phyloP scores from a whole-genome alignment of 352 stramenopile species.

The Thalassiosira gravida region DNA sequence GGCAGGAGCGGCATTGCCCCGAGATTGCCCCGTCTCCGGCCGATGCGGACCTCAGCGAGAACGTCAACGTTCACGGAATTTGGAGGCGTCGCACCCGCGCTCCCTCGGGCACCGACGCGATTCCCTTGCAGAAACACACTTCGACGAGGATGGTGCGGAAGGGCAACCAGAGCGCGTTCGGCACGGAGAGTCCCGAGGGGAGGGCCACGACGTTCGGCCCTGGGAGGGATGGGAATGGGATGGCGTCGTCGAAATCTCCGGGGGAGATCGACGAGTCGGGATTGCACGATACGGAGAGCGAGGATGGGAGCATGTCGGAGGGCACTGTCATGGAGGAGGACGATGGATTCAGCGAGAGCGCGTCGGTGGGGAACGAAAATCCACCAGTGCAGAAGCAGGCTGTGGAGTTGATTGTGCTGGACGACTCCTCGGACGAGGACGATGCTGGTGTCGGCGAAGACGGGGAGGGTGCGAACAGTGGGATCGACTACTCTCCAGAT shows the following conservation, averaged over 20 bases:
- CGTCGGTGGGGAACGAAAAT: background rate
- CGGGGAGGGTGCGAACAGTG: no score
- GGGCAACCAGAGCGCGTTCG: background rate
- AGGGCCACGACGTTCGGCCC: no score
- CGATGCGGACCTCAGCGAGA: background rate
- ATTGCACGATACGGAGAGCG: background rate
- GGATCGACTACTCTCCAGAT: no score
- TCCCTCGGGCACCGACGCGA: slow-evolving; percentile 1
- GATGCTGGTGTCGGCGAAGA: no score
- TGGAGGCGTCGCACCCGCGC: background rate
- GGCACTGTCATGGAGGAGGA: background rate
- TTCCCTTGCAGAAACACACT: slow-evolving; percentile 16
- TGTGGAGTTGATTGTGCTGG: background rate
- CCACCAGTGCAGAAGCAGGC: background rate
- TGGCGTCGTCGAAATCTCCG: no score
- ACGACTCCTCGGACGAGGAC: background rate
- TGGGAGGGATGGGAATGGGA: no score
- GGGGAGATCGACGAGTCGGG: background rate
- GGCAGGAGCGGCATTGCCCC: background rate
- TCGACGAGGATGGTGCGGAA: slow-evolving; percentile 3
- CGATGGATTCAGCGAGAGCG: background rate
- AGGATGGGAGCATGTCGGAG: background rate
- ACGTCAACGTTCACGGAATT: background rate
- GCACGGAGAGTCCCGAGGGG: background rate
- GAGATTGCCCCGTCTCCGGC: background rate